Evolutionary conservation across 106 monocot genomes (phyloP), one percentile per base, ranked within the genome.

Genomic region (Phalaenopsis equestris): DNA sequence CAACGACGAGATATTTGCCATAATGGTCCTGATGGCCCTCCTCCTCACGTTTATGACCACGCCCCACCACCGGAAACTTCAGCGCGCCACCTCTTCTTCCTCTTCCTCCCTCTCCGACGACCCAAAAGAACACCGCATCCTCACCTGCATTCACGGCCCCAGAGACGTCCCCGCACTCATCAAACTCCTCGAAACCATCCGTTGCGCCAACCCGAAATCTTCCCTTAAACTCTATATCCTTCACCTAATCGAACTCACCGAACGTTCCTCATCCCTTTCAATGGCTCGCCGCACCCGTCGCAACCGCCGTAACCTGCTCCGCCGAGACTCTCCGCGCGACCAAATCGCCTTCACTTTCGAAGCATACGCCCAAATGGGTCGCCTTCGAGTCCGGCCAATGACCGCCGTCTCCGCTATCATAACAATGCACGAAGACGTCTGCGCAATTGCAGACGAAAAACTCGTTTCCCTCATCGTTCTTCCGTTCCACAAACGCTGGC

Each of bases 31-130:
- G 39, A 86, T 86, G 86, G 86, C 88, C 1, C 81, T 89, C 24
- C 75, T 86, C 80, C 86, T 84, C n/a, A 89, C 89, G 75, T 86
- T 86, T 76, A 82, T 89, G 76, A 86, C 86, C 15, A 86, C 89
- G 17, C 89, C 85, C 85, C 82, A 85, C 41, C 82, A 82, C 77
- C 82, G 82, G 19, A 79, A 82, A 0, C 52, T 84, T 56, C 52
- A 80, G 16, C 56, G 79, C 58, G 5, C 21, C 19, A 6, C 21
- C 21, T 6, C 18, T 6, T 21, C 18, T 8, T 61, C 61, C 19
- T 3, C 21, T 18, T 61, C 18, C 61, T 18, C 18, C 61, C 3
- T 21, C 21, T 11, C 65, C 15, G 80, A 82, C 76, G 11, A 10
- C 0, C 78, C 19, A 42, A 79, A 80, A 49, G 89, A 81, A 80